A percentile compares a stretch with the other conserved stretches of the same genome.
Evolutionary conservation across 768 basidiomycete genomes (phyloP).

Genomic region (Kwoniella heveanensis): DNA sequence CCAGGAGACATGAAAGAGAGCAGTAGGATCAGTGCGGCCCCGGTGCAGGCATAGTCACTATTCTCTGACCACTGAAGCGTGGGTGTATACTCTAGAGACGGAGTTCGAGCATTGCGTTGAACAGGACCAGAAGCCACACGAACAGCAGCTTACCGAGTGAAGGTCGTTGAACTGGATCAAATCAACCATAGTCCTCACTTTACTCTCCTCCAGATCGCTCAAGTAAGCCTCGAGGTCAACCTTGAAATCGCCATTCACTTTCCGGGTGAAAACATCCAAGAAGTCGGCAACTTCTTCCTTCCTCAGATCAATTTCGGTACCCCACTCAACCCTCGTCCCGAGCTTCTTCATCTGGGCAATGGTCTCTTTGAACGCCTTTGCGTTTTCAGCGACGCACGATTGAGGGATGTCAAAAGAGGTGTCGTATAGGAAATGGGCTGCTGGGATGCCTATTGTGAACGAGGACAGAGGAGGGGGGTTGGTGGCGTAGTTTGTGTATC

Average conservation of each 20-base stretch:
- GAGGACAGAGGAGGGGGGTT: conserved; percentile 22
- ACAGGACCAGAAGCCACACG: neutral
- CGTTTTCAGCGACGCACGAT: conserved; percentile 8
- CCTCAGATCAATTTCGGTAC: conserved; percentile 29
- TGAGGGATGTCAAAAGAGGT: conserved; percentile 16
- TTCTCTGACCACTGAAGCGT: no score
- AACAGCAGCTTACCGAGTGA: conserved; percentile 21
- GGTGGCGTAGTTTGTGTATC: conserved; percentile 29
- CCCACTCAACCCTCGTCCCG: conserved; percentile 28
- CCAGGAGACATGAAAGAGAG: no score
- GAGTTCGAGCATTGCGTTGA: no score
- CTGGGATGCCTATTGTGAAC: conserved; percentile 35
- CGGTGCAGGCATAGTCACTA: no score
- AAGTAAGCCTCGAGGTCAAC: conserved; percentile 43
- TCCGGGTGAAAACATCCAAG: conserved; percentile 24
- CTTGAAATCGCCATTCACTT: conserved; percentile 35
- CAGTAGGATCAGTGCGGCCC: no score
- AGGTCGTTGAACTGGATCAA: conserved; percentile 46
- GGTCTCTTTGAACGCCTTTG: conserved; percentile 25
- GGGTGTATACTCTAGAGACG: no score
- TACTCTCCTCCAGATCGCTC: conserved; percentile 13
- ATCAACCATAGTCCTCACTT: conserved; percentile 28
- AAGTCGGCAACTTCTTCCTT: conserved; percentile 22
- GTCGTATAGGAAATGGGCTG: conserved; percentile 28
- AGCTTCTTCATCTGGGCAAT: conserved; percentile 22